Conservation (phyloP, 805 yeast genomes). For the Diddensiella santjacobensis region DNA sequence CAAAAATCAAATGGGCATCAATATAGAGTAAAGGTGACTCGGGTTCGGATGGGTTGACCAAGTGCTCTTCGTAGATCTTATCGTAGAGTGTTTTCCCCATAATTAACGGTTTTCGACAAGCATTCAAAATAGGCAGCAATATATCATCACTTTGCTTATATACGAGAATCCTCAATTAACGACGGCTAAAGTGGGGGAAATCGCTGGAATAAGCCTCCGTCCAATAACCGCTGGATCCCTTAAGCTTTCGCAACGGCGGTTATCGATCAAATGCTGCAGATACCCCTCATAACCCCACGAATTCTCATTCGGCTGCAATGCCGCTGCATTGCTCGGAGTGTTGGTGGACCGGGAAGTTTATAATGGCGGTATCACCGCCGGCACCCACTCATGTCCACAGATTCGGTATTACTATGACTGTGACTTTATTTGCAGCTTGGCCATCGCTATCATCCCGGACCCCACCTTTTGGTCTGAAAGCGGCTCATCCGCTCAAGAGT, state of each 20-base stretch:
- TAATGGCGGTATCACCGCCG: neutral
- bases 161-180: neutral
- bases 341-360: neutral
- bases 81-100: conserved; percentile 67
- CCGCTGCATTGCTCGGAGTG: too few relatives aligned
- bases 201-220: too few relatives aligned
- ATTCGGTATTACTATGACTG: neutral
- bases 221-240: too few relatives aligned
- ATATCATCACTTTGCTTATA: neutral
- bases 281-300: neutral
- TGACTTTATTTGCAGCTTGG: neutral
- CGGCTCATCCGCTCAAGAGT: too few relatives aligned
- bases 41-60: conserved; percentile 76
- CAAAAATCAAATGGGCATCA: conserved; percentile 95
- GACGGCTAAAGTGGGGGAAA: neutral
- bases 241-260: too few relatives aligned
- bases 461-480: too few relatives aligned
- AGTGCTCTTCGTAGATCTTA: conserved; percentile 90
- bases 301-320: too few relatives aligned
- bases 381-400: neutral
- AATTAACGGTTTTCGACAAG: neutral
- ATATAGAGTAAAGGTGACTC: conserved; percentile 85
- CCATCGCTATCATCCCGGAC: neutral
- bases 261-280: too few relatives aligned
- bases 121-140: too few relatives aligned